Evolutionary conservation across 2,329 filamentous ascomycete species (phyloP).

Genomic region (Alternaria conjuncta): DNA sequence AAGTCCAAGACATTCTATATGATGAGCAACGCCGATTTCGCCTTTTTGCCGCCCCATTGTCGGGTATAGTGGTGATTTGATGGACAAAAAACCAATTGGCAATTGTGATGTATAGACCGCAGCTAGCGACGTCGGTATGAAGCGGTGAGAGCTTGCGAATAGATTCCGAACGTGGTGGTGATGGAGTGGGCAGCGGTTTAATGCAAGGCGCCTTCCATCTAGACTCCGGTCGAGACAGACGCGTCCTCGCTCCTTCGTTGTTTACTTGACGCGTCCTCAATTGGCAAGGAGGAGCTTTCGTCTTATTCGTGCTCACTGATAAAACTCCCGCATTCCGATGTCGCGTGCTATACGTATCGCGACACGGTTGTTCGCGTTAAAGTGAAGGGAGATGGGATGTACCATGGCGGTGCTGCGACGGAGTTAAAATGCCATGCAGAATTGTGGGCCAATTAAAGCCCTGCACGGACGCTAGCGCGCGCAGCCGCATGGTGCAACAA

Average conservation of each 20-base stretch:
- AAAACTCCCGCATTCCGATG: neutral
- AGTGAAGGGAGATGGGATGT: neutral
- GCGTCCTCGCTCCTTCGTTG: neutral
- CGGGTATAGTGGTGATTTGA: neutral
- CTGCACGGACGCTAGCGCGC: slow-evolving; percentile 5
- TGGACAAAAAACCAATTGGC: neutral
- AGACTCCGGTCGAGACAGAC: neutral
- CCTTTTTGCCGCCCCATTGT: neutral
- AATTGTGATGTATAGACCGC: neutral
- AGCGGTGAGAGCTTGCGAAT: neutral
- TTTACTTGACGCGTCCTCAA: neutral
- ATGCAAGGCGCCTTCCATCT: neutral
- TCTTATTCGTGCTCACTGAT: neutral
- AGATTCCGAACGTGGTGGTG: neutral
- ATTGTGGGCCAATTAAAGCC: neutral
- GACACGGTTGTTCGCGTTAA: neutral
- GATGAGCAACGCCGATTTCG: neutral
- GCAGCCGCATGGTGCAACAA: neutral
- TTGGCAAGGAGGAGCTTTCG: neutral
- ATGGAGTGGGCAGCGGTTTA: neutral
- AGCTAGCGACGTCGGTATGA: neutral
- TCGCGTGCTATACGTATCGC: neutral
- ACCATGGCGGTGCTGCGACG: neutral
- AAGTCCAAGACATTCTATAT: neutral
- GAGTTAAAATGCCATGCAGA: neutral